Evolutionary conservation across 2,329 filamentous ascomycete species (phyloP).

Genomic region (Calonectria naviculata): DNA sequence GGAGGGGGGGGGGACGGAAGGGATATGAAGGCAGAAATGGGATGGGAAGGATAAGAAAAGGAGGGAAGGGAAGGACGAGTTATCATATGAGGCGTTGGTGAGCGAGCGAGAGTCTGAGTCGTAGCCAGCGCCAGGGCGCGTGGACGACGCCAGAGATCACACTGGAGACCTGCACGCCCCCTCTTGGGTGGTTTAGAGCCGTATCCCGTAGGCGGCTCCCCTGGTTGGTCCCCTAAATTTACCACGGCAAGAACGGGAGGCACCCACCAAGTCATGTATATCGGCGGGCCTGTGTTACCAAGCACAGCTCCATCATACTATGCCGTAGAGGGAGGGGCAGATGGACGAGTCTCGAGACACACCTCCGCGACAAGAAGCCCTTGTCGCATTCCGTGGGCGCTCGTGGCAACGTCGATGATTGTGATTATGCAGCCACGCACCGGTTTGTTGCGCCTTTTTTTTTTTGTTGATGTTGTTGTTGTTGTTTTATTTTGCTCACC

Average conservation of each 20-base stretch:
- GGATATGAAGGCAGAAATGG: slow-evolving; percentile 9
- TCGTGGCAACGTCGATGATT: background rate
- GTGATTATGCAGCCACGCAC: background rate
- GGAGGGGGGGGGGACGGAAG: background rate
- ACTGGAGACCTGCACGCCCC: no score
- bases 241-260: background rate
- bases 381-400: background rate
- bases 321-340: background rate
- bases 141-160: no score
- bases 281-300: background rate
- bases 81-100: slow-evolving; percentile 12
- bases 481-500: background rate
- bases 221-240: no score
- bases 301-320: background rate
- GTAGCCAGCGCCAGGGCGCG: slow-evolving; percentile 1
- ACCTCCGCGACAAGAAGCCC: no score
- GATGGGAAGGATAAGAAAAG: slow-evolving; percentile 5
- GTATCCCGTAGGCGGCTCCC: no score
- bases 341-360: background rate
- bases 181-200: no score
- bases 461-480: no score
- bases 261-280: background rate
- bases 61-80: slow-evolving; percentile 8
- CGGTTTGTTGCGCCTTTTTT: no score
- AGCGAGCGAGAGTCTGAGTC: slow-evolving; percentile 1